Percentiles rank a stretch among this genome's conserved stretches.
Conservation (phyloP, 1,284 basidiomycete genomes). For the Ceratobasidium sp. region DNA sequence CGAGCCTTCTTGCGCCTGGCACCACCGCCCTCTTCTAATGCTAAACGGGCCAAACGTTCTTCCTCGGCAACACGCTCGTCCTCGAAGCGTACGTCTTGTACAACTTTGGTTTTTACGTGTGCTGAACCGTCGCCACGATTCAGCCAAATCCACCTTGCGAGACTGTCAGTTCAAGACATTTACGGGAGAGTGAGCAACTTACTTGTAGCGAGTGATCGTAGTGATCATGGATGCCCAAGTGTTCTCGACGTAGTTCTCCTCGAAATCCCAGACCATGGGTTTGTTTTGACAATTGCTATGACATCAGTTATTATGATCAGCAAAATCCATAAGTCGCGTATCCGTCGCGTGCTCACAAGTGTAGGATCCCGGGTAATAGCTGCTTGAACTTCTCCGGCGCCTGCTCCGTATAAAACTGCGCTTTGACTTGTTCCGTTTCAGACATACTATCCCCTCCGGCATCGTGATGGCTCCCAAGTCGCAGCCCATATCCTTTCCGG, state of each 20-base stretch:
- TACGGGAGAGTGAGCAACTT: background rate
- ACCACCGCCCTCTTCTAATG: constrained; percentile 13
- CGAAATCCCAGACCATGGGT: constrained; percentile 29
- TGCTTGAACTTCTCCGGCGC: constrained; percentile 41
- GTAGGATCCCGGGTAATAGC: constrained; percentile 42
- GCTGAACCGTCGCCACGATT: constrained; percentile 43
- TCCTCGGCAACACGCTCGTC: constrained; percentile 40
- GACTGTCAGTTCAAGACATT: background rate
- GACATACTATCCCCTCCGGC: constrained; percentile 35
- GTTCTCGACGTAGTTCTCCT: constrained; percentile 41
- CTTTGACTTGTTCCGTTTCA: constrained; percentile 40
- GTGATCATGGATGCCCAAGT: constrained; percentile 40
- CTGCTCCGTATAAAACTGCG: constrained; percentile 33
- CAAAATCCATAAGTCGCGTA: background rate
- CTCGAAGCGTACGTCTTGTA: constrained; percentile 40
- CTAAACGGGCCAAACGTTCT: constrained; percentile 16
- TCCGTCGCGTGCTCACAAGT: constrained; percentile 36
- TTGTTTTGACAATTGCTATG: constrained; percentile 28
- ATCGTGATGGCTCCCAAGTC: constrained; percentile 18
- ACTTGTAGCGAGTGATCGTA: constrained; percentile 37
- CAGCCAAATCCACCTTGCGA: constrained; percentile 42
- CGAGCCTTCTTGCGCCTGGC: constrained; percentile 2
- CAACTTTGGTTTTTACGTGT: constrained; percentile 8
- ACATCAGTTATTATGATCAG: background rate
- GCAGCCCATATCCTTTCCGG: constrained; percentile 33